Conservation (phyloP, 805 yeast species). For the Barnettozyma populi region DNA sequence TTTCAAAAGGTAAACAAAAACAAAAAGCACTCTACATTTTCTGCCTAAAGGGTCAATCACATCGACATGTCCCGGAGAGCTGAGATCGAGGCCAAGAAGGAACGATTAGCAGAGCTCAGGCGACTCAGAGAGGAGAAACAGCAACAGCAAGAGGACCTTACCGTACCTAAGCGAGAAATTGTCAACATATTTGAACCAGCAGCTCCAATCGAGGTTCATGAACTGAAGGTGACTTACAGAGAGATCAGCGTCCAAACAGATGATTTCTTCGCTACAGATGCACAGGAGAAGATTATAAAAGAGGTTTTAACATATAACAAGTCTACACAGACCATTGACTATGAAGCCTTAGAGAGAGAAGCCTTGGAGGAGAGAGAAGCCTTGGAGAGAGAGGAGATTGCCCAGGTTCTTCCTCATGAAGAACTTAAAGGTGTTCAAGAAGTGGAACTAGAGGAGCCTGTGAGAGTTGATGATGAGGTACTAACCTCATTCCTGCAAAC, state of each 20-base stretch:
- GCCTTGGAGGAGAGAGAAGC: background rate
- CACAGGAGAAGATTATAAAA: slow-evolving; percentile 4
- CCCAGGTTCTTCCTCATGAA: background rate
- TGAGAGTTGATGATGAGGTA: slow-evolving; percentile 7
- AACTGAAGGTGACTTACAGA: background rate
- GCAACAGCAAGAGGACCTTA: background rate
- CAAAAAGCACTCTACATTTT: background rate
- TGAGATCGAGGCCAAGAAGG: slow-evolving; percentile 48
- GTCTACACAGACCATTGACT: slow-evolving; percentile 20
- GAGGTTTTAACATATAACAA: slow-evolving; percentile 23
- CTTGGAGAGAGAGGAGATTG: background rate
- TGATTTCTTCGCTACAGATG: background rate
- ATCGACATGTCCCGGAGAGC: slow-evolving; percentile 27
- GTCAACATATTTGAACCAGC: slow-evolving; percentile 1
- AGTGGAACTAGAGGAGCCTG: background rate
- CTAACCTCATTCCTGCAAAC: slow-evolving; percentile 17
- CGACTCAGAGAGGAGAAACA: slow-evolving; percentile 36
- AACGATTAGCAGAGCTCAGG: slow-evolving; percentile 46
- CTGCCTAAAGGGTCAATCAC: background rate
- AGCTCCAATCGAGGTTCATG: background rate
- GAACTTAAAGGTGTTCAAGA: slow-evolving; percentile 4
- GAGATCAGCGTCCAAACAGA: slow-evolving; percentile 4
- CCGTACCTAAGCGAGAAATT: background rate
- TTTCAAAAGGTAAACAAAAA: background rate
- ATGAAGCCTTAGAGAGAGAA: slow-evolving; percentile 1